A percentile compares a stretch with the other conserved stretches of the same genome.
phyloP scores from a whole-genome alignment of 257 asterid species.

The Hygrophila difformis region DNA sequence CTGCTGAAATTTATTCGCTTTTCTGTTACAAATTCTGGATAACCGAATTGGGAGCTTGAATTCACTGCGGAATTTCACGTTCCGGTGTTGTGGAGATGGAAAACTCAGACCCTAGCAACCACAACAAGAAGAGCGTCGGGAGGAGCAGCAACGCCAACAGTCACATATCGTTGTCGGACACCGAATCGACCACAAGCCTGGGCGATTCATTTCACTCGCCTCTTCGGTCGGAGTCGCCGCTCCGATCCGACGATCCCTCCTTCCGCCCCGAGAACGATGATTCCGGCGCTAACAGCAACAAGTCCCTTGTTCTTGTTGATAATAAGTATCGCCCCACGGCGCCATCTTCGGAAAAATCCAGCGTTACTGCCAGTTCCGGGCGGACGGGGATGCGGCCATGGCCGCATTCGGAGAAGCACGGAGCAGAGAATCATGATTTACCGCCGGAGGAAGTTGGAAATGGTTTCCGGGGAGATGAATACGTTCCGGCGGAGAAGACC shows the following conservation, averaged over 20 bases:
- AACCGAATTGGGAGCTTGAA: neutral
- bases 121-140: conserved; percentile 16
- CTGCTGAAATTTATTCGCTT: neutral
- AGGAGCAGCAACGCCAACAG: conserved; percentile 37
- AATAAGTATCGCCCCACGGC: conserved; percentile 34
- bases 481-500: conserved; percentile 14
- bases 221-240: conserved; percentile 56
- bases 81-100: conserved; percentile 21
- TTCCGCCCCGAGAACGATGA: conserved; percentile 23
- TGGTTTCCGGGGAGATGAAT: conserved; percentile 8
- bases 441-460: conserved; percentile 21
- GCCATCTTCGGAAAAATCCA: conserved; percentile 31
- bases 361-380: conserved; percentile 17
- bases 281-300: conserved; percentile 20
- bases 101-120: conserved; percentile 19
- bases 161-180: conserved; percentile 67
- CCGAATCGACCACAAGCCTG: conserved; percentile 67
- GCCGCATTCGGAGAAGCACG: conserved; percentile 34
- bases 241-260: conserved; percentile 46
- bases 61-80: neutral
- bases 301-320: conserved; percentile 39
- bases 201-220: conserved; percentile 81
- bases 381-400: conserved; percentile 19
- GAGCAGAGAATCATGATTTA: conserved; percentile 33
- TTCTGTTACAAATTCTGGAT: neutral